These are phyloP conservation scores for Alternaria atra DNA, from an alignment of 2,329 filamentous ascomycete species.

Conservation along the genomic window DNA sequence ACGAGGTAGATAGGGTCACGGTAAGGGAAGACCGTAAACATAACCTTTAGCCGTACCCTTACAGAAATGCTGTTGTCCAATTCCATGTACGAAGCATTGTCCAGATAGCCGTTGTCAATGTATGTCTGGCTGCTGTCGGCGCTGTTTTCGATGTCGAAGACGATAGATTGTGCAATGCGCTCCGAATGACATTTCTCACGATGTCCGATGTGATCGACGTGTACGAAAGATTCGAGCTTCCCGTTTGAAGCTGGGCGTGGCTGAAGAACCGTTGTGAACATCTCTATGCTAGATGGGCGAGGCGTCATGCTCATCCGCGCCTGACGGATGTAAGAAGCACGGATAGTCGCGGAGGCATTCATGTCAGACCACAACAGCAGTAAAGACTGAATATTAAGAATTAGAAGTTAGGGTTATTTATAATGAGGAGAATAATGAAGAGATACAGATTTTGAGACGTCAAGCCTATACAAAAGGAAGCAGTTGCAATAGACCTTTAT, in stretches of 20 bases:
- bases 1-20: constrained; percentile 43
- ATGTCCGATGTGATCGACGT: constrained; percentile 32
- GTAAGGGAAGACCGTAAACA: constrained; percentile 37
- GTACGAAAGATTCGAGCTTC: constrained; percentile 30
- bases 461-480: background rate
- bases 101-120: constrained; percentile 2
- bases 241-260: constrained; percentile 27
- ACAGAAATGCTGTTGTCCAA: constrained; percentile 5
- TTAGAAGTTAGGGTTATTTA: constrained; percentile 17
- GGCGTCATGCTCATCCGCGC: constrained; percentile 30
- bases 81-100: background rate
- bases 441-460: background rate
- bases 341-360: constrained; percentile 43
- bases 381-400: background rate
- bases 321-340: constrained; percentile 37
- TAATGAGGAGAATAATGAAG: constrained; percentile 3
- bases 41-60: constrained; percentile 15
- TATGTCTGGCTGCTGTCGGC: background rate
- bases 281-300: constrained; percentile 6
- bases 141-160: constrained; percentile 11
- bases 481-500: background rate
- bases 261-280: constrained; percentile 11
- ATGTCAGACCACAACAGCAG: constrained; percentile 19
- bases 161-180: constrained; percentile 7
- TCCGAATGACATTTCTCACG: constrained; percentile 33